Percentiles rank a stretch among this genome's conserved stretches.
These are phyloP conservation scores for Rhododendron mucronatum DNA, from an alignment of 148 eudicot species.

Conservation along the genomic window DNA sequence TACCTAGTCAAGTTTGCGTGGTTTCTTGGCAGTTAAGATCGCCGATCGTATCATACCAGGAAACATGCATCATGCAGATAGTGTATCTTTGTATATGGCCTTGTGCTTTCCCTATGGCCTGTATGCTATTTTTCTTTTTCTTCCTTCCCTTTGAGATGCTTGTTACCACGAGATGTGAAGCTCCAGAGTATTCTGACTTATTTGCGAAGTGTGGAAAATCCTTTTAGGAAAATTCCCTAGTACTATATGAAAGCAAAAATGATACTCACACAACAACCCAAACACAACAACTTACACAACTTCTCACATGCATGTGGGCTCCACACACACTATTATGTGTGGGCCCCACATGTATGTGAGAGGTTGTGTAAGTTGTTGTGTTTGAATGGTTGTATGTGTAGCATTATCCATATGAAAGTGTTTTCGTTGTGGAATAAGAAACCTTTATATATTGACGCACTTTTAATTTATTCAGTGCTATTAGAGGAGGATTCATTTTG, in stretches of 20 bases:
- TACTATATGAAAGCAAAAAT: not conserved
- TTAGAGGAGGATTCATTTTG: not conserved
- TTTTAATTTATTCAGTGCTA: not conserved
- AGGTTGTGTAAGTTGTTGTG: no score
- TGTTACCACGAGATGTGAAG: slow-evolving; percentile 10
- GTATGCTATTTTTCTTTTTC: slow-evolving; percentile 7
- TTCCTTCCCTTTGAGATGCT: slow-evolving; percentile 5
- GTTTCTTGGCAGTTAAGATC: slow-evolving; percentile 20
- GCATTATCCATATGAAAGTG: not conserved
- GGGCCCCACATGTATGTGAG: no score
- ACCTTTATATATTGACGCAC: not conserved
- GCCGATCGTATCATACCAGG: not conserved
- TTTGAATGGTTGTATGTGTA: no score
- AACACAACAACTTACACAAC: no score
- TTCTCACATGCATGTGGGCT: no score
- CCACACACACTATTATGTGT: no score
- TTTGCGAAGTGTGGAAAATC: not conserved
- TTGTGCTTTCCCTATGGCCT: not conserved
- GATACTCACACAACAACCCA: no score
- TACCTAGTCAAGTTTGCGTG: slow-evolving; percentile 27
- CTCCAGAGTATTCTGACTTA: slow-evolving; percentile 19
- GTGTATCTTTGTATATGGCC: slow-evolving; percentile 10
- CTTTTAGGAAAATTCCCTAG: not conserved
- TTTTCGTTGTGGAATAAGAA: not conserved
- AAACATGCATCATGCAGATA: slow-evolving; percentile 8